A percentile compares a stretch with the other conserved stretches of the same genome.
These are phyloP conservation scores for Calonectria pteridis DNA, from an alignment of 2,329 filamentous ascomycete species.

Conservation along the genomic window DNA sequence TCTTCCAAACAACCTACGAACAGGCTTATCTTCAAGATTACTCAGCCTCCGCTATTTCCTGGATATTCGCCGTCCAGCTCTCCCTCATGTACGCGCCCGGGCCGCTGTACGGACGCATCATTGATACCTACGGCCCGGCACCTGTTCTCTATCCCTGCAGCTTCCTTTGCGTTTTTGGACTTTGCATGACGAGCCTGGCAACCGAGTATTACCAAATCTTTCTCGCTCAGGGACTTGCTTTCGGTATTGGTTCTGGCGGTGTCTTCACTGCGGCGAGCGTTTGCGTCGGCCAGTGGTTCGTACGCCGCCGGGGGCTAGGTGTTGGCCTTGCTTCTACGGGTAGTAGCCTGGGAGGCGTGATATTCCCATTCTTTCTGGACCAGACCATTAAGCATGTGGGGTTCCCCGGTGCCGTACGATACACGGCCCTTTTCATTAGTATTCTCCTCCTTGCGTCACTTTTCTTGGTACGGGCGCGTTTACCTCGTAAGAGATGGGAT, in stretches of 20 bases:
- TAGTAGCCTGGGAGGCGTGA: background rate
- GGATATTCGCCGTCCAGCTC: background rate
- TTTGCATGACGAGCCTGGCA: background rate
- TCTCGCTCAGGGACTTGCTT: background rate
- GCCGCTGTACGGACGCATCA: background rate
- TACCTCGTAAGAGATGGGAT: background rate
- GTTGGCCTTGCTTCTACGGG: background rate
- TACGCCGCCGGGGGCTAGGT: background rate
- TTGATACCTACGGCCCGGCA: background rate
- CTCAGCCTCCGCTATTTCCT: background rate
- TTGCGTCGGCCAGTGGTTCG: background rate
- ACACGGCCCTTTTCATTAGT: background rate
- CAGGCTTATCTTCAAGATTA: background rate
- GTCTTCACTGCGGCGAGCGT: background rate
- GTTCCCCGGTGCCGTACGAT: background rate
- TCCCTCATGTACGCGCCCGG: background rate
- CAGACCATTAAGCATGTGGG: background rate
- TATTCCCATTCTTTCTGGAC: background rate
- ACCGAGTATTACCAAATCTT: background rate
- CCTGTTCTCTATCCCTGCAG: background rate
- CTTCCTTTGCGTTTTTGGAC: background rate
- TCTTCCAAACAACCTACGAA: background rate
- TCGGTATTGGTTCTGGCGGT: background rate
- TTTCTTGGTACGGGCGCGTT: background rate
- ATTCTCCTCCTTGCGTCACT: background rate